Evolutionary conservation across 2,329 filamentous ascomycete genomes (phyloP).

Genomic region (Alternaria ethzedia): DNA sequence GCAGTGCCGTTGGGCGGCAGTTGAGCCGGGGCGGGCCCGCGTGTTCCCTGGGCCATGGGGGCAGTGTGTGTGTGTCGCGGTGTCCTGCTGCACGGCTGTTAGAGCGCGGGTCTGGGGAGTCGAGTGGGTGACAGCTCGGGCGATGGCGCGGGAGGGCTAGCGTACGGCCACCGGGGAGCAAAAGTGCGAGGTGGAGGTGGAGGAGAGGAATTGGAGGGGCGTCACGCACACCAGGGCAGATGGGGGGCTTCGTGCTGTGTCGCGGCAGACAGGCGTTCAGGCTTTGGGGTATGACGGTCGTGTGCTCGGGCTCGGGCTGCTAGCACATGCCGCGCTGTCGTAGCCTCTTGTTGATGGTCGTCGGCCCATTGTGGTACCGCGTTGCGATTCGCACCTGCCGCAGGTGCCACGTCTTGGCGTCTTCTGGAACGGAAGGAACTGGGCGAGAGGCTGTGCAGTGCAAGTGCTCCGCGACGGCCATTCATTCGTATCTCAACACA

Average conservation of each 20-base stretch:
- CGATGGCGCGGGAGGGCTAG: slow-evolving; percentile 11
- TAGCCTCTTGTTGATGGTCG: slow-evolving; percentile 5
- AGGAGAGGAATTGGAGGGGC: slow-evolving; percentile 25
- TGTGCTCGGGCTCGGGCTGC: slow-evolving; percentile 8
- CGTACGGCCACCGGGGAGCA: slow-evolving; percentile 12
- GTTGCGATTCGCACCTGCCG: slow-evolving; percentile 16
- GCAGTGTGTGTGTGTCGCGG: background rate
- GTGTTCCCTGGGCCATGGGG: slow-evolving; percentile 47
- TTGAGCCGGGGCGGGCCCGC: slow-evolving; percentile 37
- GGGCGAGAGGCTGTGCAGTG: slow-evolving; percentile 16
- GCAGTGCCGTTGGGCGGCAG: slow-evolving; percentile 50
- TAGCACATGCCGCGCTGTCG: slow-evolving; percentile 6
- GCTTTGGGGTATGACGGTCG: slow-evolving; percentile 4
- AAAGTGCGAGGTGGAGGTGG: slow-evolving; percentile 13
- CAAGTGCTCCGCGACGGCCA: slow-evolving; percentile 5
- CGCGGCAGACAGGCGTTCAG: background rate
- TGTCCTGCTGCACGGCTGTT: background rate
- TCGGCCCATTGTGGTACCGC: slow-evolving; percentile 11
- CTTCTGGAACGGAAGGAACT: slow-evolving; percentile 11
- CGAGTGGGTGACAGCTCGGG: slow-evolving; percentile 22
- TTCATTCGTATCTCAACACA: slow-evolving; percentile 18
- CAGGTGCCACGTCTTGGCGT: slow-evolving; percentile 16
- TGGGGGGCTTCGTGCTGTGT: background rate
- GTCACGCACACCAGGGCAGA: slow-evolving; percentile 16
- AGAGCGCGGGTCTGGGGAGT: slow-evolving; percentile 1